Evolutionary conservation across 805 yeast genomes (phyloP), one percentile per base, ranked within the genome.

Genomic region (Dipodascus albidus): DNA sequence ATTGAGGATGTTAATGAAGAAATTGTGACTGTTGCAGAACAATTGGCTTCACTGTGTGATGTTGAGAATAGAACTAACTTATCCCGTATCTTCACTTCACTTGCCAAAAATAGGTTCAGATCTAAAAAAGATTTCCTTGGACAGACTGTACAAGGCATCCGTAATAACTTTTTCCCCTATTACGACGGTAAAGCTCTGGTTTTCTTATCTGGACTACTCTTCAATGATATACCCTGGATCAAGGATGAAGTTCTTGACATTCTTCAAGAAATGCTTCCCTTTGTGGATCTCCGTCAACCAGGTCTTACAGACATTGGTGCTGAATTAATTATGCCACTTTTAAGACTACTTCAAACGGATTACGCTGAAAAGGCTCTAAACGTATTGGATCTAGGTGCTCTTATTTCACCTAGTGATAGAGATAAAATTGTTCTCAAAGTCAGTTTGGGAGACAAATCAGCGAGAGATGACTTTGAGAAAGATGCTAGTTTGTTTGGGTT

Each of bases 221-320:
- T 88, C 48, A 95, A 93, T 67, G 82, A 78, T 55, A 77, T 77
- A 1, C 72, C 76, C 0, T 89, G 96, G 95, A 81, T 95, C 1
- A 85, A 87, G 59, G 63, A 76, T 9, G 96, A 91, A 65, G 80
- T 93, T 0, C 75, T 95, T 80, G 83, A 80, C 51, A 68, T 89
- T 1, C 74, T 93, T 58, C 83, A 84, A 60, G 78, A 81, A 50
- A 66, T 93, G 4, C 77, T 95, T 57, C 90, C 96, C 1, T 73
- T 79, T 55, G 82, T 89, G 15, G 90, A 93, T 62, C 71, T 90
- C 52, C 81, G 80, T 48, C 71, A 83, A 38, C 87, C 84, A 19
- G 95, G 85, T 61, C 89, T 89, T 64, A 75, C 79, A 24, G 95
- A 96, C 1, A 83, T 88, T 41, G 99, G 99, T 2, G 98, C 99